Conservation (phyloP, 495 filamentous ascomycete species). For the Viridothelium virens region DNA sequence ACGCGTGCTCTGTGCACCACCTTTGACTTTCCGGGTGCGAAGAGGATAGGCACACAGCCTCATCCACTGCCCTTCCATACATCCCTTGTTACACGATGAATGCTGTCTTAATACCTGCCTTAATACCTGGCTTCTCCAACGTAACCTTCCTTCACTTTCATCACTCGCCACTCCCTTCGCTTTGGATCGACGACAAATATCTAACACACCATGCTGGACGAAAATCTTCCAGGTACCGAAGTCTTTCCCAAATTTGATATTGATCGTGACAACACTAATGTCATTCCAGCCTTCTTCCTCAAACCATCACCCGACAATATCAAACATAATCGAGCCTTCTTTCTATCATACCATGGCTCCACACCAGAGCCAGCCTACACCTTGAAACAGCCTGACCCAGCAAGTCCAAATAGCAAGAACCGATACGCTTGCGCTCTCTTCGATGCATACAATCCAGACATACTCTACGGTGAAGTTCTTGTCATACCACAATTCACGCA, state of each 20-base stretch:
- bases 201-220: conserved; percentile 67
- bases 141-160: neutral
- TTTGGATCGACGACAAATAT: neutral
- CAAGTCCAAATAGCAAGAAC: conserved; percentile 60
- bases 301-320: conserved; percentile 41
- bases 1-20: conserved; percentile 3
- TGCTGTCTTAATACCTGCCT: conserved; percentile 3
- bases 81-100: neutral
- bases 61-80: neutral
- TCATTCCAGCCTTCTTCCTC: conserved; percentile 54
- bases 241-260: conserved; percentile 25
- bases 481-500: conserved; percentile 77
- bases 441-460: conserved; percentile 70
- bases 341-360: conserved; percentile 70
- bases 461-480: conserved; percentile 83
- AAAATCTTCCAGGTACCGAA: conserved; percentile 71
- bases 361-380: conserved; percentile 73
- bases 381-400: conserved; percentile 65
- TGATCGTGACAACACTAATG: conserved; percentile 38
- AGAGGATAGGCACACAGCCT: neutral
- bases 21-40: neutral
- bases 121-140: neutral
- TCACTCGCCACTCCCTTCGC: neutral
- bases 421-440: conserved; percentile 79
- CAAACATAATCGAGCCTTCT: conserved; percentile 53